Conservation (phyloP, 768 basidiomycete species). For the Coprinopsis cinerea region DNA sequence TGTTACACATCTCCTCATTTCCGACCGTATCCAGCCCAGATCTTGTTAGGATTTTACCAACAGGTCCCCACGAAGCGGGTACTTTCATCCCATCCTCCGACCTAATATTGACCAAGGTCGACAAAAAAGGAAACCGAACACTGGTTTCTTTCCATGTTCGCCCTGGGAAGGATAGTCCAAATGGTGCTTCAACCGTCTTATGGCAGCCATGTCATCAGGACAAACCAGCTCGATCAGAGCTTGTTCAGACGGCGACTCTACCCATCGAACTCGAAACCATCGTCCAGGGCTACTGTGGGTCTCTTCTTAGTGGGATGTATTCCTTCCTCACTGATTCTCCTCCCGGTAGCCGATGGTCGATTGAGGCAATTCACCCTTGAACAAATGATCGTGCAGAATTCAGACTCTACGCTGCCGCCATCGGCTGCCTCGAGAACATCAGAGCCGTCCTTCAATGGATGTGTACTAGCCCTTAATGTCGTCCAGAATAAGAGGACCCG, state of each 20-base stretch:
- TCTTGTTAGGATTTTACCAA: constrained; percentile 14
- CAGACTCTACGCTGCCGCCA: constrained; percentile 14
- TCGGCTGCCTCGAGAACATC: constrained; percentile 34
- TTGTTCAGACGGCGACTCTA: constrained; percentile 20
- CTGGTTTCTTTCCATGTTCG: constrained; percentile 7
- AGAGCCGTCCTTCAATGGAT: constrained; percentile 39
- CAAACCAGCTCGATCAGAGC: neutral
- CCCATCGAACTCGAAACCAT: constrained; percentile 55
- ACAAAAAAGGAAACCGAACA: constrained; percentile 14
- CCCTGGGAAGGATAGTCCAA: constrained; percentile 1
- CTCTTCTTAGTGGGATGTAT: neutral
- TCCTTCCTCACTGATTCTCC: constrained; percentile 9
- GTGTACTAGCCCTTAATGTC: constrained; percentile 45
- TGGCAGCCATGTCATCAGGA: constrained; percentile 21
- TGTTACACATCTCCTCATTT: no score
- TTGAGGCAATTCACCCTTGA: constrained; percentile 43
- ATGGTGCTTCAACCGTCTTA: constrained; percentile 12
- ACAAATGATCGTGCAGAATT: constrained; percentile 26
- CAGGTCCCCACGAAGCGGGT: constrained; percentile 20
- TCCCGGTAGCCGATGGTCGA: constrained; percentile 45
- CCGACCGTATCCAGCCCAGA: constrained; percentile 16
- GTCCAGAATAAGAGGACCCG: constrained; percentile 54
- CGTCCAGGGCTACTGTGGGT: constrained; percentile 60
- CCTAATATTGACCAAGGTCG: constrained; percentile 14
- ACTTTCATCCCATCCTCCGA: constrained; percentile 16